Percentiles rank a stretch among this genome's conserved stretches.
phyloP scores from a whole-genome alignment of 2,329 filamentous ascomycete genomes.

The Thermothelomyces thermophilus region DNA sequence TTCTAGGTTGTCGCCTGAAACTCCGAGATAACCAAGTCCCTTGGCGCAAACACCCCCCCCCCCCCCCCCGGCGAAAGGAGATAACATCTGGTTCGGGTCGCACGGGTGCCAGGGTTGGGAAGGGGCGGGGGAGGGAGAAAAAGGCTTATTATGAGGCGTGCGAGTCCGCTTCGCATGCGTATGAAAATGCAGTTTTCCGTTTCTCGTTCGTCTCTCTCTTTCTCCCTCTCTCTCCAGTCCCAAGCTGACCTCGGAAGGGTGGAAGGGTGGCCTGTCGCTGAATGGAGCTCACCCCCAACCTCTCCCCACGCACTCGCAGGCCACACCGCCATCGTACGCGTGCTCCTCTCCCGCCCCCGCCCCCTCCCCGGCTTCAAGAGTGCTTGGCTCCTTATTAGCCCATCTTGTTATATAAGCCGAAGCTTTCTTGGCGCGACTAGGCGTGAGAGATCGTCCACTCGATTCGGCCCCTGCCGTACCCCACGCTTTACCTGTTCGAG shows the following conservation, averaged over 20 bases:
- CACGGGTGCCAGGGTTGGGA: neutral
- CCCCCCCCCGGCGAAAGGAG: neutral
- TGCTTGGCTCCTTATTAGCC: neutral
- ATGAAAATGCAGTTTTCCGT: neutral
- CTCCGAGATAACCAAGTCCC: neutral
- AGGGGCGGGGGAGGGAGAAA: too few relatives aligned
- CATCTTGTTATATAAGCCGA: neutral
- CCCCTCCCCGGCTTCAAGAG: neutral
- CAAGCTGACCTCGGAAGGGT: too few relatives aligned
- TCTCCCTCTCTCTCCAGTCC: too few relatives aligned
- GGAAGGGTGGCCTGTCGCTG: too few relatives aligned
- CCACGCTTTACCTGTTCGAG: neutral
- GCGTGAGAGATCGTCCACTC: neutral
- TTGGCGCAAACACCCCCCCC: too few relatives aligned
- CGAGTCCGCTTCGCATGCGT: neutral
- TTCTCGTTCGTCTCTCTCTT: neutral
- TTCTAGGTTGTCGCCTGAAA: neutral
- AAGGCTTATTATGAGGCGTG: neutral
- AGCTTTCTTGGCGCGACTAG: neutral
- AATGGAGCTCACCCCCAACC: neutral
- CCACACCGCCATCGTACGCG: neutral
- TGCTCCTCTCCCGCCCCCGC: too few relatives aligned
- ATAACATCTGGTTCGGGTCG: neutral
- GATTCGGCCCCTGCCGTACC: constrained; percentile 1
- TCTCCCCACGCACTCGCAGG: neutral